These are phyloP conservation scores for Alternaria burnsii DNA, from an alignment of 2,329 filamentous ascomycete genomes.

Conservation along the genomic window DNA sequence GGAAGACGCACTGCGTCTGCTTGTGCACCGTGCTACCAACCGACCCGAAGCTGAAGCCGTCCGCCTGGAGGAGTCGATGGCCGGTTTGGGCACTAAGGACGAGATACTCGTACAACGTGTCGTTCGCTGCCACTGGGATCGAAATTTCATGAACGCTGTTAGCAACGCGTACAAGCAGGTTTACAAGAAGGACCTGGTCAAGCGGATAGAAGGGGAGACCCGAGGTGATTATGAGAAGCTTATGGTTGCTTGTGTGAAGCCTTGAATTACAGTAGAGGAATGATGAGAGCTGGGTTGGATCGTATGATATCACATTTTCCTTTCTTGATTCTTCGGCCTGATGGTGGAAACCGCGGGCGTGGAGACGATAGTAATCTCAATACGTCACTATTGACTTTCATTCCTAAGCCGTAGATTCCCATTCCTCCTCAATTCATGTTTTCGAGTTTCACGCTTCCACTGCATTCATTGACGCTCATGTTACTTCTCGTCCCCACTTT, in stretches of 20 bases:
- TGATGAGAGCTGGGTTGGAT: neutral
- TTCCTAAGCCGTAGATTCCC: neutral
- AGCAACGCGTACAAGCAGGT: slow-evolving; percentile 78
- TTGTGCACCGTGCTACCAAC: slow-evolving; percentile 79
- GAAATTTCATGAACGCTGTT: slow-evolving; percentile 75
- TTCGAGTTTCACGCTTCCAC: neutral
- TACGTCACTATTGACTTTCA: neutral
- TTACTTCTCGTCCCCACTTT: neutral
- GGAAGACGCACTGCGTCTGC: slow-evolving; percentile 81
- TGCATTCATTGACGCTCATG: neutral
- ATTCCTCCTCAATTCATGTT: neutral
- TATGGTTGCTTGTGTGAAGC: slow-evolving; percentile 71
- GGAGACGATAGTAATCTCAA: neutral
- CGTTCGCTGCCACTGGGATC: slow-evolving; percentile 85
- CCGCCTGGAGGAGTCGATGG: slow-evolving; percentile 87
- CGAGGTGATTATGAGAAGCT: slow-evolving; percentile 82
- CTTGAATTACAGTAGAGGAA: slow-evolving; percentile 8
- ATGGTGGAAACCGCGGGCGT: neutral
- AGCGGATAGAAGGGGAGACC: slow-evolving; percentile 81
- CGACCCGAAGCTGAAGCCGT: slow-evolving; percentile 84
- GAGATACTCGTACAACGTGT: slow-evolving; percentile 78
- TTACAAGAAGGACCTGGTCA: slow-evolving; percentile 72
- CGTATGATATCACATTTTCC: slow-evolving; percentile 6
- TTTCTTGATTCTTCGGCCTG: neutral
- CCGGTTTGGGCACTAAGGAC: slow-evolving; percentile 87